Conservation (phyloP, 2,329 filamentous ascomycete species). For the Fusarium concolor region DNA sequence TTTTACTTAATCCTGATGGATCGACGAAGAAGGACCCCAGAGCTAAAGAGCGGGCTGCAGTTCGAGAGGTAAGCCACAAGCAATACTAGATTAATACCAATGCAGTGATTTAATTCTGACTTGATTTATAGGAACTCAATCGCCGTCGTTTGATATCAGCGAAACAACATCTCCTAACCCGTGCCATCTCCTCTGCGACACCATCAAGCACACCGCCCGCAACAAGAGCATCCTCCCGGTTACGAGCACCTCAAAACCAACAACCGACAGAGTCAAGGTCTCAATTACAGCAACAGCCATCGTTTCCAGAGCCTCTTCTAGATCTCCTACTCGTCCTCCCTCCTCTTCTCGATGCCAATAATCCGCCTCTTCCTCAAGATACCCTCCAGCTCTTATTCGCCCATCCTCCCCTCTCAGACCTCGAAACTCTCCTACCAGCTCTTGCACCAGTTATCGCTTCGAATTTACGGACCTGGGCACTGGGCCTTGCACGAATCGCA, state of each 20-base stretch:
- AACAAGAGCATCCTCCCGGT: slow-evolving; percentile 44
- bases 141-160: slow-evolving; percentile 60
- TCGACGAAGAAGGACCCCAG: slow-evolving; percentile 66
- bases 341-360: slow-evolving; percentile 56
- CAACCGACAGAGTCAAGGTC: slow-evolving; percentile 38
- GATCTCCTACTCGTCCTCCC: slow-evolving; percentile 68
- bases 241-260: slow-evolving; percentile 34
- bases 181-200: slow-evolving; percentile 61
- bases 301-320: slow-evolving; percentile 59
- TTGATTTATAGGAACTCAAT: slow-evolving; percentile 59
- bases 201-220: slow-evolving; percentile 46
- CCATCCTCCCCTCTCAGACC: slow-evolving; percentile 60
- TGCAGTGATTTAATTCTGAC: not conserved
- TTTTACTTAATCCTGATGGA: slow-evolving; percentile 67
- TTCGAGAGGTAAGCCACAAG: slow-evolving; percentile 58
- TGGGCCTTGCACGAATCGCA: slow-evolving; percentile 60
- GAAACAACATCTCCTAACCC: slow-evolving; percentile 62
- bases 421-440: slow-evolving; percentile 61
- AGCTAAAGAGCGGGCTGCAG: slow-evolving; percentile 61
- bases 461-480: slow-evolving; percentile 62
- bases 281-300: slow-evolving; percentile 32
- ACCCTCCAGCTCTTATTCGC: slow-evolving; percentile 60
- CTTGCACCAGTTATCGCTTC: slow-evolving; percentile 62
- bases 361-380: slow-evolving; percentile 51
- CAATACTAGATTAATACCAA: too few species aligned